phyloP scores from a whole-genome alignment of 2,329 filamentous ascomycete species.

The Ustulina deusta region DNA sequence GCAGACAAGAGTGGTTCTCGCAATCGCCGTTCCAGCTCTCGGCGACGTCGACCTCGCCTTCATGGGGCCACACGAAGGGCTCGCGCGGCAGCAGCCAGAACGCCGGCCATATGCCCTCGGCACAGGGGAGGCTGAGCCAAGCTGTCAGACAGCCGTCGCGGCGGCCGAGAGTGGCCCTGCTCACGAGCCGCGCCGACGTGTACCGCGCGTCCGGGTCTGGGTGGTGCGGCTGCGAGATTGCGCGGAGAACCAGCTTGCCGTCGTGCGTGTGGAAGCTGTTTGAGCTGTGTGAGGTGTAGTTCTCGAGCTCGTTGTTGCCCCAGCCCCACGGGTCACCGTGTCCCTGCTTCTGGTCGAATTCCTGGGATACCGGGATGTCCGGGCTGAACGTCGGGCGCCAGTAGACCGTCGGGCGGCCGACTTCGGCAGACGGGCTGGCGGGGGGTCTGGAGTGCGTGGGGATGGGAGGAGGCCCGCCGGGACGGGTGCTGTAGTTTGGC shows the following conservation, averaged over 20 bases:
- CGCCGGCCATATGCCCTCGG: conserved; percentile 70
- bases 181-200: conserved; percentile 68
- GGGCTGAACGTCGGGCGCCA: conserved; percentile 66
- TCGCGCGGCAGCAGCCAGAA: conserved; percentile 71
- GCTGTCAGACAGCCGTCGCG: conserved; percentile 66
- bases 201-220: conserved; percentile 58
- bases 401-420: conserved; percentile 52
- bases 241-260: conserved; percentile 65
- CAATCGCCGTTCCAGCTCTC: conserved; percentile 71
- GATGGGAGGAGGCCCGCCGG: conserved; percentile 41
- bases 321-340: conserved; percentile 67
- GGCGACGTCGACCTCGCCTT: conserved; percentile 71
- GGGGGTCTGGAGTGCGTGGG: conserved; percentile 41
- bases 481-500: conserved; percentile 40
- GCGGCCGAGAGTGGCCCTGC: conserved; percentile 62
- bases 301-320: conserved; percentile 71
- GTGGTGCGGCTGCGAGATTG: conserved; percentile 55
- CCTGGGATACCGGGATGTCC: conserved; percentile 58
- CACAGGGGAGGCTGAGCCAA: conserved; percentile 64
- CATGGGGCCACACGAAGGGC: conserved; percentile 68
- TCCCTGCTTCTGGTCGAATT: conserved; percentile 67
- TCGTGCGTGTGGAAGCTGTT: conserved; percentile 68
- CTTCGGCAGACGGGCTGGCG: conserved; percentile 10
- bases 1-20: conserved; percentile 68
- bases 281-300: conserved; percentile 62